Percentiles rank a stretch among this genome's conserved stretches.
These are phyloP conservation scores for Celoporthe dispersa DNA, from an alignment of 2,329 filamentous ascomycete genomes.

Conservation along the genomic window DNA sequence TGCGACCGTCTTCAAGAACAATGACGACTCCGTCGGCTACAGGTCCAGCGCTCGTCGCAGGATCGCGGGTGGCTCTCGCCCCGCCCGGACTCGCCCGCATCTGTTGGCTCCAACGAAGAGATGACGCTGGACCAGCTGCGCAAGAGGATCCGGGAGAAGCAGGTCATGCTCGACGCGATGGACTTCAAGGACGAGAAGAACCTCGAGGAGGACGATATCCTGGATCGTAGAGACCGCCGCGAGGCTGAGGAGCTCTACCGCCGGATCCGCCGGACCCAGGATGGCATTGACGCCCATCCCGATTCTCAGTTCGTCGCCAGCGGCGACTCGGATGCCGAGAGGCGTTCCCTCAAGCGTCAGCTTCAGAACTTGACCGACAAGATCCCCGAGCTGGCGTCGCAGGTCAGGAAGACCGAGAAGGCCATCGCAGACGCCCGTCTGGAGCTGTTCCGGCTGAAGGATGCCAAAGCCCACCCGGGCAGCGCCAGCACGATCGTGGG, in stretches of 20 bases:
- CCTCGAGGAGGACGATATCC: conserved; percentile 85
- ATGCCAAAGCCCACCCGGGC: conserved; percentile 88
- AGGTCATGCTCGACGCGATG: conserved; percentile 91
- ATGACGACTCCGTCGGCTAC: conserved; percentile 91
- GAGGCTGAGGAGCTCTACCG: conserved; percentile 95
- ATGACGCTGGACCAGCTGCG: conserved; percentile 83
- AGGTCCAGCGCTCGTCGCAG: conserved; percentile 91
- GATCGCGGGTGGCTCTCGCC: conserved; percentile 74
- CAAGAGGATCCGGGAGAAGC: conserved; percentile 93
- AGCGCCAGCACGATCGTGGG: conserved; percentile 83
- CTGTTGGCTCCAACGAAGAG: conserved; percentile 76
- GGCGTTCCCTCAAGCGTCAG: conserved; percentile 83
- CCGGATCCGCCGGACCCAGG: conserved; percentile 86
- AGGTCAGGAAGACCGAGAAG: conserved; percentile 88
- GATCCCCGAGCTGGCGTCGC: conserved; percentile 87
- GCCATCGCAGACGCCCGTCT: conserved; percentile 89
- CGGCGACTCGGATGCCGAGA: conserved; percentile 85
- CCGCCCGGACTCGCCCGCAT: conserved; percentile 76
- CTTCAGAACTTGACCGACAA: conserved; percentile 87
- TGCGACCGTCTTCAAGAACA: conserved; percentile 95
- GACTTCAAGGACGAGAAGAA: conserved; percentile 94
- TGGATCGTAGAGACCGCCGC: conserved; percentile 87
- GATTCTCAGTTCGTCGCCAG: conserved; percentile 70
- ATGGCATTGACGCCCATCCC: conserved; percentile 92
- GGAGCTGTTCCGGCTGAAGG: conserved; percentile 90